Base-by-base conservation (phyloP, 1,139 yeast genomes). In the Candida sp. region DNA sequence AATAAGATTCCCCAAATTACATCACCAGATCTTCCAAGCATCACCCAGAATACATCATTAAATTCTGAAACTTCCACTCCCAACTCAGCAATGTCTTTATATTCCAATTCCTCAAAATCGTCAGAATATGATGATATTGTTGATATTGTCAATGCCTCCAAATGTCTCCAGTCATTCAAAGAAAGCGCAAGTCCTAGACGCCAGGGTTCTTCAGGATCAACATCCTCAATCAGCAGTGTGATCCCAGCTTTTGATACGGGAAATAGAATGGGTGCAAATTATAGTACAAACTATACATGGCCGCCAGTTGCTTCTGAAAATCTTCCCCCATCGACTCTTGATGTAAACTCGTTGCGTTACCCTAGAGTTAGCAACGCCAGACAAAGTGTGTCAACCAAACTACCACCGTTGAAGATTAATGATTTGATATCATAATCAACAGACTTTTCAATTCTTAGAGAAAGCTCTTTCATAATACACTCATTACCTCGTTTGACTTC, bases 101-200 rank as follows among this genome's bases (percentile, higher is more conserved):
- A 32, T 15, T 6, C 21, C 5, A 34, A 19, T 34, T 21, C 36
- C 9, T 12, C 19, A 25, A 11, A 6, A 21, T 5, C 39, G 3
- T 8, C n/a, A 4, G 25, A 19, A 15, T 37, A 37, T 22, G 39
- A 37, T 15, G 70, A 64, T 33, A 56, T 64, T 56, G 52, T 60
- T 43, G 76, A 69, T 41, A 58, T 71, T 12, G 66, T 70, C 19
- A 67, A 65, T 49, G 77, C 76, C 4, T 69, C 74, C 23, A 62
- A 63, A 48, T 70, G 75, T 45, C 58, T 71, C 25, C 74, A 70
- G 50, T 59, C 65, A 21, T 54, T 70, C 41, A 42, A 27, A 25
- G 33, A 12, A 6, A 27, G 25, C 21, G 5, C 25, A 30, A 33
- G 40, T 32, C 33, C 35, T 21, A 43, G 23, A 12, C 27, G 29